These are phyloP conservation scores for Phytophthora agathidicida DNA, from an alignment of 352 stramenopile species.

Conservation along the genomic window DNA sequence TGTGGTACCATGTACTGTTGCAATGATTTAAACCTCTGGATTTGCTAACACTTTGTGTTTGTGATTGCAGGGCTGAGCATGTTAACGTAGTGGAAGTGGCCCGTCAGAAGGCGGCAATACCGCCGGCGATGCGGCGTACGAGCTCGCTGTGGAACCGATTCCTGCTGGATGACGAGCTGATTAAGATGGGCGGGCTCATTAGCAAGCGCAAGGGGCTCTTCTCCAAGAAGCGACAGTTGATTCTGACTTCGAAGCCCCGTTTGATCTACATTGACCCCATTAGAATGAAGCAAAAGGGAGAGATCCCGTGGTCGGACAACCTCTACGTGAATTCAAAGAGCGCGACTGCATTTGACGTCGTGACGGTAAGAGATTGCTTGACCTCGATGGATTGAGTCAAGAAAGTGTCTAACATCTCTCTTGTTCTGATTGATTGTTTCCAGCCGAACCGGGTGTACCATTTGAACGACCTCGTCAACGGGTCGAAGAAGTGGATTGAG, in stretches of 20 bases:
- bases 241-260: slow-evolving; percentile 84
- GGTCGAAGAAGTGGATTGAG: slow-evolving; percentile 91
- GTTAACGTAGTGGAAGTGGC: slow-evolving; percentile 83
- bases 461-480: slow-evolving; percentile 88
- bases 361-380: slow-evolving; percentile 57
- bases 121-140: slow-evolving; percentile 67
- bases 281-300: slow-evolving; percentile 91
- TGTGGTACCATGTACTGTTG: slow-evolving; percentile 14
- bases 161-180: slow-evolving; percentile 87
- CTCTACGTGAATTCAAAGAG: slow-evolving; percentile 90
- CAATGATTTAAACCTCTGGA: background rate
- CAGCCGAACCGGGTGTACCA: slow-evolving; percentile 90
- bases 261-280: slow-evolving; percentile 92
- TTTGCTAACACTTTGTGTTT: slow-evolving; percentile 6
- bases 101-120: slow-evolving; percentile 72
- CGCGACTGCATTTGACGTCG: slow-evolving; percentile 83
- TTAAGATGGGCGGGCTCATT: slow-evolving; percentile 86
- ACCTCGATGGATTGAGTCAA: background rate
- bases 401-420: slow-evolving; percentile 2
- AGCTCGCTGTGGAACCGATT: slow-evolving; percentile 88
- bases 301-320: slow-evolving; percentile 87
- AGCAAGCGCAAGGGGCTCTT: slow-evolving; percentile 91
- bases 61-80: slow-evolving; percentile 40
- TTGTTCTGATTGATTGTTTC: slow-evolving; percentile 9
- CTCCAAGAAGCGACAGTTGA: slow-evolving; percentile 89